Percentiles rank a stretch among this genome's conserved stretches.
These are phyloP conservation scores for Aphanomyces astaci DNA, from an alignment of 352 stramenopile species.

Conservation along the genomic window DNA sequence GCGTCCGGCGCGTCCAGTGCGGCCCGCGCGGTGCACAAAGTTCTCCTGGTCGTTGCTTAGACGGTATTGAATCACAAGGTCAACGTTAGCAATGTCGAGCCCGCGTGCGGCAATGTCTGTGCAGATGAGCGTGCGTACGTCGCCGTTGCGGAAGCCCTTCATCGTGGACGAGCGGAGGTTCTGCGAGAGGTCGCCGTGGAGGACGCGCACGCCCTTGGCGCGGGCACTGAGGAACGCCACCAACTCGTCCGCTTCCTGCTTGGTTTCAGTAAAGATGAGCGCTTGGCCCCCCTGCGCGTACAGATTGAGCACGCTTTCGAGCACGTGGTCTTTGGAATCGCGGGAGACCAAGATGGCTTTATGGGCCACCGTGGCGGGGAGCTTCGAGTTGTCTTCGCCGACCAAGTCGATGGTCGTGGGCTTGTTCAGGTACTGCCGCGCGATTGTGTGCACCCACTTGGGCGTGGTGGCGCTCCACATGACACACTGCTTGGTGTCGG, in stretches of 20 bases:
- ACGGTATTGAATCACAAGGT: conserved; percentile 91
- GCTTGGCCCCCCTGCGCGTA: conserved; percentile 61
- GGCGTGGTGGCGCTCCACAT: conserved; percentile 96
- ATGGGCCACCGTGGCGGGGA: conserved; percentile 84
- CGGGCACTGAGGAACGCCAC: conserved; percentile 79
- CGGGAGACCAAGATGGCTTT: conserved; percentile 87
- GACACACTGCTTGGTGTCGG: conserved; percentile 79
- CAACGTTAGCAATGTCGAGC: conserved; percentile 84
- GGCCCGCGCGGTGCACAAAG: conserved; percentile 90
- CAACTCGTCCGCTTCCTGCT: conserved; percentile 93
- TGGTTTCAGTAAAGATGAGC: conserved; percentile 98
- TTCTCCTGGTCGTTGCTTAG: conserved; percentile 90
- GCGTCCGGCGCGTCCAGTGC: conserved; percentile 81
- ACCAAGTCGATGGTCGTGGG: conserved; percentile 93
- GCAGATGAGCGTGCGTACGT: conserved; percentile 89
- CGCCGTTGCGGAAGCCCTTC: conserved; percentile 91
- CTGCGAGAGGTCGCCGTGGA: conserved; percentile 76
- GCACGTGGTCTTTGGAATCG: conserved; percentile 48
- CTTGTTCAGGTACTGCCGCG: conserved; percentile 88
- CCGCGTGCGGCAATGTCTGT: conserved; percentile 87
- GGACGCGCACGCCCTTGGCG: conserved; percentile 35
- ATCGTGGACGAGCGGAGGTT: conserved; percentile 92
- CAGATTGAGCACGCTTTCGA: conserved; percentile 63
- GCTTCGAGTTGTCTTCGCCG: conserved; percentile 73
- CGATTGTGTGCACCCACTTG: conserved; percentile 92